A percentile compares a stretch with the other conserved stretches of the same genome.
Evolutionary conservation across 176 grass and related monocot genomes (phyloP).

Genomic region (Aegilops speltoides): DNA sequence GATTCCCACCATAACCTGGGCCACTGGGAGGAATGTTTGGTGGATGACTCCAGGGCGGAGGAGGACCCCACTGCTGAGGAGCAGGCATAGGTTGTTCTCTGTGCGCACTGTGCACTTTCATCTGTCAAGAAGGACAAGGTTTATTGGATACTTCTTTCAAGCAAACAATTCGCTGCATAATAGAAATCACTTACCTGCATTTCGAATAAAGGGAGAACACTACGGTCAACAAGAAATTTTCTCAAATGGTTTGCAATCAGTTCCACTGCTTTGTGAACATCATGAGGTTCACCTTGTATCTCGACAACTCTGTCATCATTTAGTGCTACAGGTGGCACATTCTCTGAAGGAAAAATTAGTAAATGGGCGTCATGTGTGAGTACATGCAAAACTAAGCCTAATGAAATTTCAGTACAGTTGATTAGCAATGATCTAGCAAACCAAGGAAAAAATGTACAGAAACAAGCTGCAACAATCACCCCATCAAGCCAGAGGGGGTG

Average conservation of each 20-base stretch:
- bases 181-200: conserved; percentile 48
- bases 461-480: background rate
- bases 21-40: conserved; percentile 57
- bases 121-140: conserved; percentile 38
- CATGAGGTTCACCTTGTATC: conserved; percentile 87
- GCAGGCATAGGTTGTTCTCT: conserved; percentile 78
- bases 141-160: conserved; percentile 1
- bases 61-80: conserved; percentile 72
- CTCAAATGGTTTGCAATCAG: conserved; percentile 83
- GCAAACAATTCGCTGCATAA: conserved; percentile 18
- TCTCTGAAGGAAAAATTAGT: conserved; percentile 47
- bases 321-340: conserved; percentile 87
- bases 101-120: conserved; percentile 59
- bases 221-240: conserved; percentile 98
- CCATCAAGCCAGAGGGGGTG: background rate
- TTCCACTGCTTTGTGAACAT: conserved; percentile 90
- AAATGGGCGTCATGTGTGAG: conserved; percentile 5
- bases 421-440: background rate
- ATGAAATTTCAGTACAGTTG: background rate
- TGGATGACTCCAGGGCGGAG: conserved; percentile 73
- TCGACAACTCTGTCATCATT: conserved; percentile 96
- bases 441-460: background rate
- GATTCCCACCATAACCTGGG: conserved; percentile 69
- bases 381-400: background rate
- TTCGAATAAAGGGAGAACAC: conserved; percentile 91